Evolutionary conservation across 306 rosid species (phyloP).

Genomic region (Prunus dulcis): DNA sequence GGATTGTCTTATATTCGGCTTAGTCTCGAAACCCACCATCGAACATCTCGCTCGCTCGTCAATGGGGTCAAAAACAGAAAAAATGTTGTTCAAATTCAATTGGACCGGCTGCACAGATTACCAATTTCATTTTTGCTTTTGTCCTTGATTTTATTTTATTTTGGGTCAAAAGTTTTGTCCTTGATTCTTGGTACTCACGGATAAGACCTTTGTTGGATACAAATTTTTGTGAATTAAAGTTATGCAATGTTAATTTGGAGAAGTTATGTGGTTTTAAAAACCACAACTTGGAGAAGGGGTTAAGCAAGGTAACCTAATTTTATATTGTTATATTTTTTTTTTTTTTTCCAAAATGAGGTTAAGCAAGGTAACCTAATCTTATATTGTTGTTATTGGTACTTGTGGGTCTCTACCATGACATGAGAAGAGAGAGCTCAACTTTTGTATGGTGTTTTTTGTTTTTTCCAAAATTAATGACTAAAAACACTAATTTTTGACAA

Average conservation of each 20-base stretch:
- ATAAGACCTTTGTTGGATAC: not conserved
- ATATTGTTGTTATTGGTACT: too few species aligned
- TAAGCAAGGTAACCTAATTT: not conserved
- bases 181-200: not conserved
- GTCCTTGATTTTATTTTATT: not conserved
- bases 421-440: too few species aligned
- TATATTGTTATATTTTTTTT: not conserved
- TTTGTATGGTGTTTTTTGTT: too few species aligned
- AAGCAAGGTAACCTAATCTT: too few species aligned
- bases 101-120: not conserved
- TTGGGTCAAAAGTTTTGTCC: not conserved
- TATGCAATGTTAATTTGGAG: not conserved
- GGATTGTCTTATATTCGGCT: conserved; percentile 1
- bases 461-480: too few species aligned
- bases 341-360: too few species aligned
- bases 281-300: not conserved
- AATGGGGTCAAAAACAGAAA: not conserved
- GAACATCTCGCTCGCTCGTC: not conserved
- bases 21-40: not conserved
- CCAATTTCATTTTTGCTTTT: not conserved
- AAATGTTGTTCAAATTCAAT: not conserved
- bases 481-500: too few species aligned
- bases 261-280: not conserved
- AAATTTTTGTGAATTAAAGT: not conserved
- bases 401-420: too few species aligned